Conservation (phyloP, 1,284 basidiomycete genomes). For the Mixia osmundae region DNA sequence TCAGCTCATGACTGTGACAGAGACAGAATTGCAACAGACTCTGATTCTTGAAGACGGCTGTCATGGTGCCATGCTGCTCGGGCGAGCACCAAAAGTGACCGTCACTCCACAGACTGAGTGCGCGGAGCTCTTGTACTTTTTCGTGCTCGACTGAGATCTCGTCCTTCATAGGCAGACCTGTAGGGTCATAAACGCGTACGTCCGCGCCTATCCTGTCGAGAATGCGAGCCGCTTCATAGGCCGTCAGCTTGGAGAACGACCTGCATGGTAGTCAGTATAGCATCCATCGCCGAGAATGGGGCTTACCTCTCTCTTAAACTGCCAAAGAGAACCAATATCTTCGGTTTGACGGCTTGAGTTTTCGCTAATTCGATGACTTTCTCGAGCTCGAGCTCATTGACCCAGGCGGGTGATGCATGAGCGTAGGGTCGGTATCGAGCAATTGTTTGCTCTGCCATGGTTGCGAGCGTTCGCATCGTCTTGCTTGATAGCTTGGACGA, state of each 20-base stretch:
- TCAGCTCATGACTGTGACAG: conserved; percentile 3
- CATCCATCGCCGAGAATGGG: conserved; percentile 16
- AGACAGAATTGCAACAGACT: conserved; percentile 12
- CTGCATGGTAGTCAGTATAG: neutral
- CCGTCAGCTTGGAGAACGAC: neutral
- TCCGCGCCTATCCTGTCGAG: conserved; percentile 18
- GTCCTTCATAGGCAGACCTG: conserved; percentile 22
- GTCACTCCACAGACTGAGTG: conserved; percentile 19
- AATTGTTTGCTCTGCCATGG: no score
- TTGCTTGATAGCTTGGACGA: no score
- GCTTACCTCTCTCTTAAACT: conserved; percentile 21
- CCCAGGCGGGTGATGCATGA: conserved; percentile 13
- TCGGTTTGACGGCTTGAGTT: conserved; percentile 5
- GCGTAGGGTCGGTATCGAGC: conserved; percentile 2
- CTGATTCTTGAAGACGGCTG: conserved; percentile 24
- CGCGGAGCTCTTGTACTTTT: conserved; percentile 20
- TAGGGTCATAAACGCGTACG: conserved; percentile 21
- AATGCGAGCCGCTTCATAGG: neutral
- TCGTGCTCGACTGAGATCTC: conserved; percentile 16
- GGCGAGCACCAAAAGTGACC: conserved; percentile 23
- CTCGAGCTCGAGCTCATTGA: conserved; percentile 16
- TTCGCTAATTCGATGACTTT: conserved; percentile 13
- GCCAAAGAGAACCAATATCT: conserved; percentile 21
- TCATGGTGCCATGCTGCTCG: conserved; percentile 23
- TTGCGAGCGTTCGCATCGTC: no score